phyloP scores from a whole-genome alignment of 768 basidiomycete species.

The Glaciozyma martinii region DNA sequence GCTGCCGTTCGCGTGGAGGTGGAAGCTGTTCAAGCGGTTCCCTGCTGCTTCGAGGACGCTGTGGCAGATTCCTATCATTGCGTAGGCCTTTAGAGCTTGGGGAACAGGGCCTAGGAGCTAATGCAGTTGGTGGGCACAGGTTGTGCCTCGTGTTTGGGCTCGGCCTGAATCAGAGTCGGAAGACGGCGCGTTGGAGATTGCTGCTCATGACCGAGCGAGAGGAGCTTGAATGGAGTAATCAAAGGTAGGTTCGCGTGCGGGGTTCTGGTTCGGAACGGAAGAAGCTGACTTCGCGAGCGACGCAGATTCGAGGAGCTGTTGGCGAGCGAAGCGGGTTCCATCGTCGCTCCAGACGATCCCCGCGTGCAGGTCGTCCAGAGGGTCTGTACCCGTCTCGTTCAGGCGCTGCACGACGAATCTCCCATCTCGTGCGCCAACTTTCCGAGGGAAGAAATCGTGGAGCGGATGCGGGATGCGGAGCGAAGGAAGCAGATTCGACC shows the following conservation, averaged over 20 bases:
- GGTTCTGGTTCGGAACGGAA: background rate
- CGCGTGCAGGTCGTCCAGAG: conserved; percentile 39
- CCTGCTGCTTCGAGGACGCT: conserved; percentile 40
- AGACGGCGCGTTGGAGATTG: conserved; percentile 44
- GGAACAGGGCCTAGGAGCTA: background rate
- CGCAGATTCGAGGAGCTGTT: conserved; percentile 42
- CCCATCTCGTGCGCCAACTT: conserved; percentile 38
- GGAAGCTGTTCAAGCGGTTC: conserved; percentile 42
- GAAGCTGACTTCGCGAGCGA: background rate
- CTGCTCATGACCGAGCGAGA: conserved; percentile 45
- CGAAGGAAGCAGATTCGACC: conserved; percentile 18
- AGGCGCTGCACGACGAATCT: conserved; percentile 38
- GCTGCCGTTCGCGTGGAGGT: conserved; percentile 10
- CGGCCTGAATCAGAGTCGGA: conserved; percentile 42
- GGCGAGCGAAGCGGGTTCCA: conserved; percentile 38
- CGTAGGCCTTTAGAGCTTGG: conserved; percentile 20
- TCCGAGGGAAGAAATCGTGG: conserved; percentile 36
- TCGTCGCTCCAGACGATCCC: conserved; percentile 40
- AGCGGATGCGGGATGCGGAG: conserved; percentile 10
- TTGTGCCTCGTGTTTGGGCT: conserved; percentile 42
- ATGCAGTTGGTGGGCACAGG: background rate
- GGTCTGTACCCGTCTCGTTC: conserved; percentile 41
- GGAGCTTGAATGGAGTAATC: conserved; percentile 43
- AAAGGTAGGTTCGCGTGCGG: conserved; percentile 32
- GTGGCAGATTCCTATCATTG: conserved; percentile 43